Evolutionary conservation across 352 stramenopile genomes (phyloP).

Genomic region (Globisporangium middletonii): DNA sequence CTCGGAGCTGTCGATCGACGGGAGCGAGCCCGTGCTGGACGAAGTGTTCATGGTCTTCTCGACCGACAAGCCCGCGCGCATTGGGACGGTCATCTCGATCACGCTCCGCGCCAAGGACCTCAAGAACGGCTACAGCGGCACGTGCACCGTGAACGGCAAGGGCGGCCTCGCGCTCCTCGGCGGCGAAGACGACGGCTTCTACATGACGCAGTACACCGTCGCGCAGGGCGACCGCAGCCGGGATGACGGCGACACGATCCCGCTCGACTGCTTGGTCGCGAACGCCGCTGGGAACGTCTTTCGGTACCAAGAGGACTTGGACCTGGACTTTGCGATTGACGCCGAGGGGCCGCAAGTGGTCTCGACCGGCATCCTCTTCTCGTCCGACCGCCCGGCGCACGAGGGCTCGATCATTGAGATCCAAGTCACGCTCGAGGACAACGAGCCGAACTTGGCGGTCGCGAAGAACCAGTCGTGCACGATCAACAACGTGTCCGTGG

Average conservation of each 20-base stretch:
- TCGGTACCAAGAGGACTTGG: slow-evolving; percentile 28
- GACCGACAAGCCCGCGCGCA: slow-evolving; percentile 50
- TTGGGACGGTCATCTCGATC: slow-evolving; percentile 49
- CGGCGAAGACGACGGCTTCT: slow-evolving; percentile 47
- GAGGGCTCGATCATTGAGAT: slow-evolving; percentile 64
- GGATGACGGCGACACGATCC: slow-evolving; percentile 24
- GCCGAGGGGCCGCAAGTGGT: slow-evolving; percentile 32
- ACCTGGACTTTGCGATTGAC: slow-evolving; percentile 52
- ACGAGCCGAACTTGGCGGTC: slow-evolving; percentile 26
- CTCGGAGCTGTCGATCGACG: slow-evolving; percentile 25
- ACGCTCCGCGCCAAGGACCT: slow-evolving; percentile 35
- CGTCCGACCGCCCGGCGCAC: slow-evolving; percentile 50
- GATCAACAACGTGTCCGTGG: slow-evolving; percentile 61
- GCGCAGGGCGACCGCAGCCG: slow-evolving; percentile 29
- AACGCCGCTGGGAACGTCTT: slow-evolving; percentile 38
- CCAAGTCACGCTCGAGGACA: slow-evolving; percentile 37
- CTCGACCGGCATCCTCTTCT: slow-evolving; percentile 46
- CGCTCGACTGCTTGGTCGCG: slow-evolving; percentile 31
- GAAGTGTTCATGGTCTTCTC: slow-evolving; percentile 56
- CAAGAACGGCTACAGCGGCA: slow-evolving; percentile 36
- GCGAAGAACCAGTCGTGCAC: slow-evolving; percentile 35
- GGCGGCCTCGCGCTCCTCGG: slow-evolving; percentile 29
- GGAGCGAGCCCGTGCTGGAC: slow-evolving; percentile 27
- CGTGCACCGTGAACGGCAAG: slow-evolving; percentile 49
- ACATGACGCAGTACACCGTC: slow-evolving; percentile 65